A percentile compares a stretch with the other conserved stretches of the same genome.
Evolutionary conservation across 2,329 filamentous ascomycete genomes (phyloP).

Genomic region (Trichoderma simmonsii): DNA sequence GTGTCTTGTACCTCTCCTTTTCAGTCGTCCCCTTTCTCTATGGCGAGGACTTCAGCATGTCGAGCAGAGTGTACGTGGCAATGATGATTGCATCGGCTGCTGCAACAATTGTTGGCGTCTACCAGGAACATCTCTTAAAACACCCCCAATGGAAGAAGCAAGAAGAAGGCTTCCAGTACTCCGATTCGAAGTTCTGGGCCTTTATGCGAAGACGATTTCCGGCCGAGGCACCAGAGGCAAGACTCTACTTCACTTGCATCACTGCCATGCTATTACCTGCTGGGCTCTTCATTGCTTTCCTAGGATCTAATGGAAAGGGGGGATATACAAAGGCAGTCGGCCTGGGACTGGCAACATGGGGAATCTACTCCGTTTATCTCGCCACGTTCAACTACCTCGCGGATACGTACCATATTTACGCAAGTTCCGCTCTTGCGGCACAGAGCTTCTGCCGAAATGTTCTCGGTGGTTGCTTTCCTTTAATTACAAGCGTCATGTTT

Average conservation of each 20-base stretch:
- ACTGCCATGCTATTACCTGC: constrained; percentile 71
- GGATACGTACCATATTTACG: constrained; percentile 81
- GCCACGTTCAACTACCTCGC: constrained; percentile 92
- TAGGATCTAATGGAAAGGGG: constrained; percentile 26
- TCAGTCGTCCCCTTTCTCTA: constrained; percentile 79
- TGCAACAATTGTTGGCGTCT: constrained; percentile 66
- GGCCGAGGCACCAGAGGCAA: constrained; percentile 64
- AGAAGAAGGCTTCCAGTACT: constrained; percentile 24
- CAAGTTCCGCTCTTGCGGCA: constrained; percentile 79
- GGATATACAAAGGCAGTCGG: constrained; percentile 47
- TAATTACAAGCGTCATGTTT: constrained; percentile 74
- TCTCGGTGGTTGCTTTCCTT: constrained; percentile 74
- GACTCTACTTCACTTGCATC: constrained; percentile 80
- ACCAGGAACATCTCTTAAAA: constrained; percentile 65
- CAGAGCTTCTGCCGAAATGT: constrained; percentile 86
- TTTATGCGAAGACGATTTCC: constrained; percentile 47
- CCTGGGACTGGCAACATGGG: constrained; percentile 72
- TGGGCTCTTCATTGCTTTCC: constrained; percentile 60
- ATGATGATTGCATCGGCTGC: constrained; percentile 66
- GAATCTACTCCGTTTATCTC: constrained; percentile 83
- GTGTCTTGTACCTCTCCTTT: constrained; percentile 81
- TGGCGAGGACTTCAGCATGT: constrained; percentile 58
- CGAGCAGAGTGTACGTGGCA: constrained; percentile 69
- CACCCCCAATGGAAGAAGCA: constrained; percentile 36
- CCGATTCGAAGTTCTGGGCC: constrained; percentile 40